Base-by-base conservation (phyloP, 257 asterid species). In the Nicotiana tabacum region DNA sequence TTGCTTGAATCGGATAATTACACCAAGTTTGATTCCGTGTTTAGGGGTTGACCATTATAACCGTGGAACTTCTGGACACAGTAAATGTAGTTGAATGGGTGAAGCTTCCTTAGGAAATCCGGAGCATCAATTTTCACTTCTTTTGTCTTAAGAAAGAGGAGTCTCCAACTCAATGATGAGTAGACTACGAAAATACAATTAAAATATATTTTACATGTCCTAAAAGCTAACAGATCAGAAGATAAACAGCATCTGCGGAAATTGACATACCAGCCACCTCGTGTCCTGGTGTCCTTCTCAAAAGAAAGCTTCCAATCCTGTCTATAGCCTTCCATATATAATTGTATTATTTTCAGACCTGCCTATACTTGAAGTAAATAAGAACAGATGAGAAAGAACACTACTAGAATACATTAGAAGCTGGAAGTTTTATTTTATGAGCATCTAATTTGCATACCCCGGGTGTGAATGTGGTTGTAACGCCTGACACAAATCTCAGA, bases 271-370 rank as follows among this genome's bases (percentile, higher is more conserved):
- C 98, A 96, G 89, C 98, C 99, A 83, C 99, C 98, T 89, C 90
- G 88, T 82, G 97, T 92, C 87, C 99, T 90, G 62, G 98, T 96
- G 89, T 96, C 97, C 87, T 94, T 92, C 87, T 94, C 98, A 69
- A 94, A 93, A 11, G 99, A 96, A 82, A 96, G 98, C 61, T 82
- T 91, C 99, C 98, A 96, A 89, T 96, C 98, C 83, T 96, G 98
- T 82, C 98, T 88, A 83, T 94, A 96, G 57, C 99, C 99, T 65
- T 96, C 98, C 88, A 90, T 83, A 84, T 96, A 96, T 74, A 91
- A 88, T 88, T 96, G 90, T 80, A 96, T 82, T 83, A 93, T 92
- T 88, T 93, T 96, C 92, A 94, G 74, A 82, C 93, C 99, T 8
- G 99, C 92, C 99, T 96, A 55, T 39, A 60, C 24, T 79, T 46